Evolutionary conservation across 108 stramenopile species (phyloP).

Genomic region (Parmales sp.): DNA sequence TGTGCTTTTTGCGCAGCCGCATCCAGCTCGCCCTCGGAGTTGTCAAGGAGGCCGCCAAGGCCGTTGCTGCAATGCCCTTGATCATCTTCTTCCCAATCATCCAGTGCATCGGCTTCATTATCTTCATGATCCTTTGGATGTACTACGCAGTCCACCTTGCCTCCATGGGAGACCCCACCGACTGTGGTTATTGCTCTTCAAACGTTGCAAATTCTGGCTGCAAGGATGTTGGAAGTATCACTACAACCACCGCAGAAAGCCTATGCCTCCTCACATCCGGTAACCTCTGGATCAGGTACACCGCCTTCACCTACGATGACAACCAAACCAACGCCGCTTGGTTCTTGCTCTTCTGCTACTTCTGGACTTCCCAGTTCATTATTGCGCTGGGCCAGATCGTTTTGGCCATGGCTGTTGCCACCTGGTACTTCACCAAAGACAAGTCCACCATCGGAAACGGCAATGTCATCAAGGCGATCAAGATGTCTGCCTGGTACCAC

Average conservation of each 20-base stretch:
- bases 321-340: slow-evolving; percentile 39
- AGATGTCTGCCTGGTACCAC: slow-evolving; percentile 58
- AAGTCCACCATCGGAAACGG: slow-evolving; percentile 53
- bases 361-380: slow-evolving; percentile 88
- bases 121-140: slow-evolving; percentile 49
- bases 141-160: slow-evolving; percentile 54
- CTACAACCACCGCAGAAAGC: too few relatives aligned
- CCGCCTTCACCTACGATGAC: slow-evolving; percentile 23
- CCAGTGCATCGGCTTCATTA: slow-evolving; percentile 42
- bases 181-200: slow-evolving; percentile 13
- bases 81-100: slow-evolving; percentile 62
- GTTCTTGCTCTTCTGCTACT: slow-evolving; percentile 81
- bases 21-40: slow-evolving; percentile 75
- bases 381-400: slow-evolving; percentile 80
- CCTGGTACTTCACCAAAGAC: slow-evolving; percentile 71
- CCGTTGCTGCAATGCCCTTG: slow-evolving; percentile 61
- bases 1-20: slow-evolving; percentile 63
- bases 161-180: slow-evolving; percentile 53
- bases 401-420: slow-evolving; percentile 62
- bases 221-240: not conserved
- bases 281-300: slow-evolving; percentile 8
- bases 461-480: slow-evolving; percentile 48
- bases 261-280: not conserved
- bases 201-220: not conserved
- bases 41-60: slow-evolving; percentile 67